Base-by-base conservation (phyloP, 306 rosid species). In the Casuarina equisetifolia region DNA sequence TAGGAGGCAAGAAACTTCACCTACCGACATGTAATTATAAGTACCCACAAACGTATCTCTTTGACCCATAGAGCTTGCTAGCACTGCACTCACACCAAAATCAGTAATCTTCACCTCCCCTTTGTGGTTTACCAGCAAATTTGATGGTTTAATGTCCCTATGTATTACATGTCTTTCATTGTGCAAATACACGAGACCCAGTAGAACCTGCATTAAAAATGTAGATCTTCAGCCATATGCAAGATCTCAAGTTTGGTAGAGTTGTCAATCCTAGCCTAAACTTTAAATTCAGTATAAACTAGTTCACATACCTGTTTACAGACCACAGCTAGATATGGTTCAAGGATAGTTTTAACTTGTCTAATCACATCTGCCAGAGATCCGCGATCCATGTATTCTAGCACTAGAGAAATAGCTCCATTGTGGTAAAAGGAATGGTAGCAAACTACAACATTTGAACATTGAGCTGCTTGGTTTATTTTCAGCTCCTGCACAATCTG, bases 381-480 rank as follows among this genome's bases (percentile, higher is more conserved):
- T 62, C 98, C 97, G 20, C 97, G 98, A 71, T 95, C 97, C 98
- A 95, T 95, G 89, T 92, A 95, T 84, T 95, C 98, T 76, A 95
- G 80, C 74, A 95, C 97, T 75, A 96, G 97, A 78, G 95, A 91
- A 85, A 96, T 87, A 17, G 88, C 93, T 53, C 99, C 98, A 38
- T 96, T 96, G 76, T 91, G 97, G 84, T 90, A 96, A 85, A 95
- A 95, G 44, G 99, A 95, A 83, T 95, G 94, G 81, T 95, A 85
- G 81, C 98, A 95, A 69, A 92, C 97, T 59, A 95, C 99, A 75
- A 95, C 91, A 59, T 92, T 95, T 51, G 97, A 87, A 82, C 97
- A 95, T 82, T 89, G 94, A n/a, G 99, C 91, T 62, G 97, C 97
- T 85, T 88, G 97, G 83, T 95, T 92, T 87, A 95, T 95, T 90